Evolutionary conservation across 169 alveolate species (phyloP).

Genomic region (Plasmodium knowlesi): DNA sequence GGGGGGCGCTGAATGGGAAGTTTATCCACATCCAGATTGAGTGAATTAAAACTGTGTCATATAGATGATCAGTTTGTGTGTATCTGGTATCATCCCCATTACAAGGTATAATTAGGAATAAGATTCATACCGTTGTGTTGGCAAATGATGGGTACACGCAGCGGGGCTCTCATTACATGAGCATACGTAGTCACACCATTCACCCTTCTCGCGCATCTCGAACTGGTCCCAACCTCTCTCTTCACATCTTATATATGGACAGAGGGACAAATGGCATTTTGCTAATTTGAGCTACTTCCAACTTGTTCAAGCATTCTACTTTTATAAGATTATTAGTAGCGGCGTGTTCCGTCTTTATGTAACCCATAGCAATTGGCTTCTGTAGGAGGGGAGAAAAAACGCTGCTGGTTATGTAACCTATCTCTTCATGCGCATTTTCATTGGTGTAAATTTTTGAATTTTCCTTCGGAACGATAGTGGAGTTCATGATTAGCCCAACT

Average conservation of each 20-base stretch:
- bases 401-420: conserved; percentile 73
- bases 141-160: background rate
- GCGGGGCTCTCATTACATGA: background rate
- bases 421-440: conserved; percentile 29
- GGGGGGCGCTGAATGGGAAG: background rate
- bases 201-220: background rate
- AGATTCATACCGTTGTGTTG: background rate
- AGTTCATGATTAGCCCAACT: conserved; percentile 46
- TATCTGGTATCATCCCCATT: background rate
- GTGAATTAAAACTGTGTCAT: background rate
- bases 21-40: background rate
- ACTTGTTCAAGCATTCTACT: conserved; percentile 42
- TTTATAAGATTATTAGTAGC: conserved; percentile 13
- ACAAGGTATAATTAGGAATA: no score
- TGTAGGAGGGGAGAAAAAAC: conserved; percentile 60
- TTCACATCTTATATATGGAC: conserved; percentile 55
- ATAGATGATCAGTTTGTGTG: background rate
- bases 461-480: conserved; percentile 64
- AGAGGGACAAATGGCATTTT: conserved; percentile 76
- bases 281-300: conserved; percentile 53
- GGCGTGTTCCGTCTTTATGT: conserved; percentile 37
- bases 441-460: conserved; percentile 56
- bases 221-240: background rate
- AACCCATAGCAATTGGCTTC: conserved; percentile 75
- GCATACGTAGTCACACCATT: background rate